Conservation (phyloP, 257 asterid genomes). For the Solanum megistacrolobum region DNA sequence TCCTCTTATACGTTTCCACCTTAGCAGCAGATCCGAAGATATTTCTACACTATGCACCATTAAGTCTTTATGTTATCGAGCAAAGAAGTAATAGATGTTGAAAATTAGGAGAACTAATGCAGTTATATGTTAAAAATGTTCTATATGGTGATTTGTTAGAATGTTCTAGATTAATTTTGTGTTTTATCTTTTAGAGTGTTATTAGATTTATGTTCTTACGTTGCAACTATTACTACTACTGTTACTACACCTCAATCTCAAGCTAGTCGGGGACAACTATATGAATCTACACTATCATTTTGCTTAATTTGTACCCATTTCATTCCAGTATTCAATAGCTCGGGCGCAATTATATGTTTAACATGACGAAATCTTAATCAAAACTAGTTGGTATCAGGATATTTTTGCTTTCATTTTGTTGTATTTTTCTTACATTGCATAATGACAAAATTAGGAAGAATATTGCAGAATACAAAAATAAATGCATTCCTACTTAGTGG, state of each 20-base stretch:
- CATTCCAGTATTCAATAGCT: not conserved
- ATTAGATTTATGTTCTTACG: not conserved
- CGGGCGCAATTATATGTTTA: not conserved
- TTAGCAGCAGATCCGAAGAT: not conserved
- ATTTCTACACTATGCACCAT: not conserved
- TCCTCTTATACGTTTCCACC: not conserved
- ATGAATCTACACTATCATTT: not conserved
- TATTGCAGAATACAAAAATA: not conserved
- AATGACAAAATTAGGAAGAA: not conserved
- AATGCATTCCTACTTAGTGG: too few species aligned
- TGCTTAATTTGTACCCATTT: not conserved
- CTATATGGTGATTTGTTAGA: not conserved
- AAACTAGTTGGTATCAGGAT: not conserved
- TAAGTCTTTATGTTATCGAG: not conserved
- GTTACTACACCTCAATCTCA: not conserved
- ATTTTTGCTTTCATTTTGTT: not conserved
- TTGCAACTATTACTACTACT: not conserved
- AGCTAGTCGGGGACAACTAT: not conserved
- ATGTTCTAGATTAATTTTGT: not conserved
- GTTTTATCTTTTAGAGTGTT: not conserved
- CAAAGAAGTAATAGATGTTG: not conserved
- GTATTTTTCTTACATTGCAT: not conserved
- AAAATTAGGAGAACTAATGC: not conserved
- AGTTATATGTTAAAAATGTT: not conserved
- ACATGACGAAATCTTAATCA: not conserved